Base-by-base conservation (phyloP, 2,329 filamentous ascomycete species). In the Botrytis hyacinthi region DNA sequence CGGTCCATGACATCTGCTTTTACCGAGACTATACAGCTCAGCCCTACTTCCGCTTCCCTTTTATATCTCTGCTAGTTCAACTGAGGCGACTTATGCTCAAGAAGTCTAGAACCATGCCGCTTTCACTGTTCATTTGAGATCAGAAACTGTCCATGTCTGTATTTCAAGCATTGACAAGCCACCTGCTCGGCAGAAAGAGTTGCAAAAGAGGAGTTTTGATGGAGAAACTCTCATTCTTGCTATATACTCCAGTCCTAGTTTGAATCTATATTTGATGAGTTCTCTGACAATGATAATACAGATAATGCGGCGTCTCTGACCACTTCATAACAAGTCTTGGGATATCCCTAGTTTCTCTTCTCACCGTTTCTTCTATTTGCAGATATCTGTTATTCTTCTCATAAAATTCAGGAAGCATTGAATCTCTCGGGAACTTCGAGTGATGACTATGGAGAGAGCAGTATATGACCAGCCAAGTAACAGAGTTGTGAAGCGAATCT, bases 231-330 rank as follows among this genome's bases (percentile, higher is more conserved):
- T 22, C 14, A 59, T 59, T 4, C 16, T 54, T 14, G 12, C 14
- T 29, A 1, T 8, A 54, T 16, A 0, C 5, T 54, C n/a, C 12
- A 7, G 12, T 29, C 1, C 12, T 29, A 14, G 0, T 29, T 3
- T 7, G 12, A 29, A 16, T 29, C 6, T 7, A n/a, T n/a, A 22
- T 54, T n/a, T 54, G 26, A 7, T 7, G 8, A 54, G 26, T 16
- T 54, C 16, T 29, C 26, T 29, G 5, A 14, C 26, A 54, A n/a
- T 2, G 16, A n/a, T 7, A 29, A 29, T 29, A 29, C 9, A 54
- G 51, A 54, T 14, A 29, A 54, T 14, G 26, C 1, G 51, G 26
- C 26, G 16, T 4, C 26, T 54, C 51, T n/a, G 14, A 54, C 5
- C 14, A n/a, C 51, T 16, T 54, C 5, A n/a, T 10, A 29, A n/a